These are phyloP conservation scores for Musa schizocarpa DNA, from an alignment of 176 grass and related monocot species.

Conservation along the genomic window DNA sequence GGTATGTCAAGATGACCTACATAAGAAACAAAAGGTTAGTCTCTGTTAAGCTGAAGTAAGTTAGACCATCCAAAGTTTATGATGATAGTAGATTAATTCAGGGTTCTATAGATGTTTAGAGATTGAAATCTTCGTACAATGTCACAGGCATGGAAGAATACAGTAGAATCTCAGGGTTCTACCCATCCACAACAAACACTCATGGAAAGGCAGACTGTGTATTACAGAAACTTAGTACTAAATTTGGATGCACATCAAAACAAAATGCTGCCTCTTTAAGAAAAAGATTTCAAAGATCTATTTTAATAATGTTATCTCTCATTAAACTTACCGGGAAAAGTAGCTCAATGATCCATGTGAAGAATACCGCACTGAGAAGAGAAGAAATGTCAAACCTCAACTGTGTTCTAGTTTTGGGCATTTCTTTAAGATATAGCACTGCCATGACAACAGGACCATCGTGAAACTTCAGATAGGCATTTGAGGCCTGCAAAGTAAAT, in stretches of 20 bases:
- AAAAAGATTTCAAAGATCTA: neutral
- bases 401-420: slow-evolving; percentile 70
- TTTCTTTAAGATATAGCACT: slow-evolving; percentile 77
- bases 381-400: slow-evolving; percentile 57
- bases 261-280: neutral
- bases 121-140: neutral
- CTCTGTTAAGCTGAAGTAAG: neutral
- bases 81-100: neutral
- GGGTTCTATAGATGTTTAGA: neutral
- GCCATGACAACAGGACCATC: slow-evolving; percentile 50
- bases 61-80: neutral
- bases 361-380: slow-evolving; percentile 79
- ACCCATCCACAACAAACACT: neutral
- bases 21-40: neutral
- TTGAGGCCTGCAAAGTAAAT: slow-evolving; percentile 50
- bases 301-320: neutral
- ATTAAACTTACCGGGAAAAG: slow-evolving; percentile 81
- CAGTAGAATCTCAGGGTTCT: neutral
- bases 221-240: neutral
- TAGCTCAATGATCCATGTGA: slow-evolving; percentile 83
- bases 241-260: neutral
- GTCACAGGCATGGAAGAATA: too few relatives aligned
- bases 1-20: slow-evolving; percentile 66
- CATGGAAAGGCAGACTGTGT: neutral
- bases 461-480: slow-evolving; percentile 56